A percentile compares a stretch with the other conserved stretches of the same genome.
Evolutionary conservation across 1,284 basidiomycete species (phyloP).

Genomic region (Cryptococcus hybrid): DNA sequence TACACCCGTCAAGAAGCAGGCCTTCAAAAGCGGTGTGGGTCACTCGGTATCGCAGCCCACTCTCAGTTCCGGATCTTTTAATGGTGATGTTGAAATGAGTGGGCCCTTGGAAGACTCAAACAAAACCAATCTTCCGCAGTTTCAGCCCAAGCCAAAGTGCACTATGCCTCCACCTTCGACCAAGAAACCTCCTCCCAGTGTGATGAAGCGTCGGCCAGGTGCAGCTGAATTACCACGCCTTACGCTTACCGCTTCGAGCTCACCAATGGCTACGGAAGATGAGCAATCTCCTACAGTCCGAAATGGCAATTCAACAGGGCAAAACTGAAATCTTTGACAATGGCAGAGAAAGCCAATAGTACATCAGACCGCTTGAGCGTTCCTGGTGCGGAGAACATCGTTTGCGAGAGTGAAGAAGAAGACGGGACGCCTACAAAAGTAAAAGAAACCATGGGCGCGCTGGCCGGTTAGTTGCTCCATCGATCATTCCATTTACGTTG

Average conservation of each 20-base stretch:
- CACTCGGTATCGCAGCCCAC: slow-evolving; percentile 35
- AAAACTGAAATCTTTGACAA: slow-evolving; percentile 9
- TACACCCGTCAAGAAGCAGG: slow-evolving; percentile 50
- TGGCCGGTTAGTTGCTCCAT: slow-evolving; percentile 13
- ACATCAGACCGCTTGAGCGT: slow-evolving; percentile 23
- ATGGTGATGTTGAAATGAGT: neutral
- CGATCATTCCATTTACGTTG: neutral
- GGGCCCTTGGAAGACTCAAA: slow-evolving; percentile 5
- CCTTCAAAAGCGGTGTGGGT: slow-evolving; percentile 13
- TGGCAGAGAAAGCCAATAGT: slow-evolving; percentile 3
- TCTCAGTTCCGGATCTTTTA: slow-evolving; percentile 14
- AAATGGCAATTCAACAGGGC: slow-evolving; percentile 6
- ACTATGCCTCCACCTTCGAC: slow-evolving; percentile 18
- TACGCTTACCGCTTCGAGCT: slow-evolving; percentile 32
- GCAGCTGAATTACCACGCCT: slow-evolving; percentile 25
- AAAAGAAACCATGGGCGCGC: slow-evolving; percentile 15
- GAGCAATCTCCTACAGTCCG: slow-evolving; percentile 43
- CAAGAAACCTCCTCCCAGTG: slow-evolving; percentile 15
- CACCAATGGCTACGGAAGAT: slow-evolving; percentile 48
- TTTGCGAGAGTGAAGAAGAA: slow-evolving; percentile 40
- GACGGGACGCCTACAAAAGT: slow-evolving; percentile 50
- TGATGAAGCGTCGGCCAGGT: slow-evolving; percentile 19
- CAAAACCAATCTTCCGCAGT: slow-evolving; percentile 13
- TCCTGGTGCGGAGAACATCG: slow-evolving; percentile 34
- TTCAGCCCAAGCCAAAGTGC: neutral